phyloP scores from a whole-genome alignment of 257 asterid species.

The Rauvolfia tetraphylla region DNA sequence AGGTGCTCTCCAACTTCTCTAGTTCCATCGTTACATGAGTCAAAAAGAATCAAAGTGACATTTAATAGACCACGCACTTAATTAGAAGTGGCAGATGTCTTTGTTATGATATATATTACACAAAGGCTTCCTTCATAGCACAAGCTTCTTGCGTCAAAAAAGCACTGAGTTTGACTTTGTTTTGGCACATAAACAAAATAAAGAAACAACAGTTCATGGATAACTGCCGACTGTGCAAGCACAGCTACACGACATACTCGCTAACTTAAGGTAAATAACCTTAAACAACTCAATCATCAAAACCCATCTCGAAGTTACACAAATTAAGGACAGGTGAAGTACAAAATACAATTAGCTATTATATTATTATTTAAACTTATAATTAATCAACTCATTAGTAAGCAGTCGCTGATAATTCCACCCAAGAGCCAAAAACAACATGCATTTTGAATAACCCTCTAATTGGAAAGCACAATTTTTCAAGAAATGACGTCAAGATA shows the following conservation, averaged over 20 bases:
- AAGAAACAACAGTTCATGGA: too few relatives aligned
- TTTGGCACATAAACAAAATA: not conserved
- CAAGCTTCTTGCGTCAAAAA: not conserved
- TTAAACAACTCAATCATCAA: not conserved
- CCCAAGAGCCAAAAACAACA: not conserved
- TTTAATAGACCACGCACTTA: not conserved
- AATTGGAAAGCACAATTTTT: not conserved
- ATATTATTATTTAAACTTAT: not conserved
- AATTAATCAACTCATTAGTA: conserved; percentile 1
- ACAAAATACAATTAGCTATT: not conserved
- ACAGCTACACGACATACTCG: not conserved
- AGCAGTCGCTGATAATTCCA: not conserved
- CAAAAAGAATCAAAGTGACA: too few relatives aligned
- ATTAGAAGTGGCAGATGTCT: not conserved
- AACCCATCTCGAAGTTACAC: not conserved
- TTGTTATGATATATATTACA: not conserved
- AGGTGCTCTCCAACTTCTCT: not conserved
- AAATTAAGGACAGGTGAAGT: not conserved
- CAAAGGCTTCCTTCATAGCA: not conserved
- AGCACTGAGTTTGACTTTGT: not conserved
- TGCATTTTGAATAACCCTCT: not conserved
- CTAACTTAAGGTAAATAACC: not conserved
- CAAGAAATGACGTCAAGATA: conserved; percentile 8
- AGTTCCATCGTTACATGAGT: not conserved
- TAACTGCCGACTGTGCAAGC: not conserved